Evolutionary conservation across 306 rosid genomes (phyloP), one percentile per base, ranked within the genome.

Genomic region (Herpetospermum pedunculosum): DNA sequence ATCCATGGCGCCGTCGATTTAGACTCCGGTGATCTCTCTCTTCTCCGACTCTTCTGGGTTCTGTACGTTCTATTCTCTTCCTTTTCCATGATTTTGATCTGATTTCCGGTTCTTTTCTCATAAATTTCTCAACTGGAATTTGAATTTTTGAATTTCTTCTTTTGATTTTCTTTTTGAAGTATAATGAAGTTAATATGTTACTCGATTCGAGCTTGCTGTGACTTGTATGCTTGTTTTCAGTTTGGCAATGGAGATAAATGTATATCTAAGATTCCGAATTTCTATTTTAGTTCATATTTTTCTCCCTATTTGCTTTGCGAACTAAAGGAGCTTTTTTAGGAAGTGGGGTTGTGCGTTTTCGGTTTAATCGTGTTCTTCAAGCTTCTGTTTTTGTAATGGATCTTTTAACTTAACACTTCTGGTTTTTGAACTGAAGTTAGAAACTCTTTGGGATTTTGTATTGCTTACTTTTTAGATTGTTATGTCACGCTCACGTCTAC

Each of bases 1-100:
- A 19, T 35, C 25, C 48, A 37, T 41, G 65, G 13, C 76, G 76
- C 76, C 64, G 62, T 38, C 76, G 64, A 73, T 73, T 73, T 32
- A 38, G 23, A n/a, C 64, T 65, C 34, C 72, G 50, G 76, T 49
- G 62, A 52, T 73, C 21, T 72, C 67, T 53, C 30, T 19, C 3
- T n/a, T 12, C 13, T 37, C 15, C 5, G 29, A 12, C 50, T 38
- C 76, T 53, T 13, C 41, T 35, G 21, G 57, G 25, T 47, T 26
- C 58, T 70, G 55, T 73, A 52, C 13, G 35, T 53, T 73, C 35
- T 8, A 14, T 35, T 49, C 60, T 12, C 60, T 12, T 35, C 46
- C 28, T 2, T 1, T n/a, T n/a, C n/a, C n/a, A n/a, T n/a, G n/a
- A 4, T 15, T 19, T 53, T 53, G 76, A 53, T 73, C 76, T 54